A percentile compares a stretch with the other conserved stretches of the same genome.
These are phyloP conservation scores for Bretziella fagacearum DNA, from an alignment of 2,329 filamentous ascomycete genomes.

Conservation along the genomic window DNA sequence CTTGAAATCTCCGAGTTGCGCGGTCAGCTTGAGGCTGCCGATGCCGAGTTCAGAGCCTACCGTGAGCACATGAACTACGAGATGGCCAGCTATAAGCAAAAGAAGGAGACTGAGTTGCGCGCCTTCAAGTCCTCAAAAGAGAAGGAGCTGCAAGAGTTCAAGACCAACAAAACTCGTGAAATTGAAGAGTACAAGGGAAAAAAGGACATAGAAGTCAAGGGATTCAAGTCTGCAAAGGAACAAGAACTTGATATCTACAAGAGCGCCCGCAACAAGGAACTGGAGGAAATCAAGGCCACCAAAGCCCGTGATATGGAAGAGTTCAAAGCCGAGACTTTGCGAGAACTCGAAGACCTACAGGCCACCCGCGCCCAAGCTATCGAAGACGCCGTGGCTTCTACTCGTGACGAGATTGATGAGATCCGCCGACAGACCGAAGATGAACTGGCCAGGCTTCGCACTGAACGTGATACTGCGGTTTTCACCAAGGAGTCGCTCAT, in stretches of 20 bases:
- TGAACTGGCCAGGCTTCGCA: slow-evolving; percentile 4
- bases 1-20: slow-evolving; percentile 13
- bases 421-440: slow-evolving; percentile 3
- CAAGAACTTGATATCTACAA: slow-evolving; percentile 12
- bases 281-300: slow-evolving; percentile 10
- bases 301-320: slow-evolving; percentile 10
- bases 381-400: slow-evolving; percentile 6
- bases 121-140: slow-evolving; percentile 11
- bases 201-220: slow-evolving; percentile 12
- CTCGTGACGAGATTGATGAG: slow-evolving; percentile 6
- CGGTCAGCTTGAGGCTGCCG: slow-evolving; percentile 10
- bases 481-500: slow-evolving; percentile 13
- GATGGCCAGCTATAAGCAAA: slow-evolving; percentile 10
- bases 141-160: slow-evolving; percentile 9
- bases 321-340: slow-evolving; percentile 4
- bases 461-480: slow-evolving; percentile 11
- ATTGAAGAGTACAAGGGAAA: slow-evolving; percentile 13
- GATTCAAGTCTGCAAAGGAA: slow-evolving; percentile 12
- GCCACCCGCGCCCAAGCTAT: slow-evolving; percentile 5
- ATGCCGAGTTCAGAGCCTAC: slow-evolving; percentile 9
- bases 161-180: slow-evolving; percentile 13
- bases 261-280: slow-evolving; percentile 10
- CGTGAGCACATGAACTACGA: slow-evolving; percentile 12
- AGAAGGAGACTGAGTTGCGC: slow-evolving; percentile 13
- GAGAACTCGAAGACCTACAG: slow-evolving; percentile 1